These are phyloP conservation scores for Carex kokanica DNA, from an alignment of 176 grass and related monocot genomes.

Conservation along the genomic window DNA sequence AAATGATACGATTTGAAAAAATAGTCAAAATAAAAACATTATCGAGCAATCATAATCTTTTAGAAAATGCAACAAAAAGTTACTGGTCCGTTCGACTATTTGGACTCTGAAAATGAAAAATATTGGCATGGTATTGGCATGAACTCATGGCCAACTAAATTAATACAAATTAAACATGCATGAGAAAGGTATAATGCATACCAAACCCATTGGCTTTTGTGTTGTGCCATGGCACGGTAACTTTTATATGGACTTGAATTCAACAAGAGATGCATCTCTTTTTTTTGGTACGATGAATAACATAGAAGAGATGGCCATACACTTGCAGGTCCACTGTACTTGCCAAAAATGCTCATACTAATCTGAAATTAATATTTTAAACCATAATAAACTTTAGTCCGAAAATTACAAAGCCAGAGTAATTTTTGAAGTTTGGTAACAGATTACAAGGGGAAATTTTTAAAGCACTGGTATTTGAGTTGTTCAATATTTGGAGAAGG, in stretches of 20 bases:
- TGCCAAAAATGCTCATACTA: constrained; percentile 21
- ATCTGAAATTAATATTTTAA: constrained; percentile 22
- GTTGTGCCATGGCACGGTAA: constrained; percentile 8
- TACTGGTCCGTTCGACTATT: no score
- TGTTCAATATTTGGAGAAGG: constrained; percentile 18
- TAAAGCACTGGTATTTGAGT: neutral
- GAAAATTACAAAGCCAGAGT: neutral
- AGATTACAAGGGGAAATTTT: neutral
- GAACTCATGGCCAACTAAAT: neutral
- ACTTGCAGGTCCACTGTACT: constrained; percentile 12
- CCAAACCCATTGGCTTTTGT: constrained; percentile 30
- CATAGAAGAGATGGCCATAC: constrained; percentile 21
- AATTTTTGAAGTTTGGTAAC: neutral
- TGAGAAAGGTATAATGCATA: neutral
- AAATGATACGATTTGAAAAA: no score
- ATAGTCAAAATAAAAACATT: no score
- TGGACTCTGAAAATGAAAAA: no score
- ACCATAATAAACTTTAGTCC: neutral
- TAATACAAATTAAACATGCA: neutral
- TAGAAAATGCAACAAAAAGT: no score
- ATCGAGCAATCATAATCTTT: no score
- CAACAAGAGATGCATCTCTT: constrained; percentile 22
- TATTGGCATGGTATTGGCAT: neutral
- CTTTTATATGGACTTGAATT: constrained; percentile 5
- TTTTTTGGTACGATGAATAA: neutral